These are phyloP conservation scores for Gentiana straminea DNA, from an alignment of 257 asterid species.

Conservation along the genomic window DNA sequence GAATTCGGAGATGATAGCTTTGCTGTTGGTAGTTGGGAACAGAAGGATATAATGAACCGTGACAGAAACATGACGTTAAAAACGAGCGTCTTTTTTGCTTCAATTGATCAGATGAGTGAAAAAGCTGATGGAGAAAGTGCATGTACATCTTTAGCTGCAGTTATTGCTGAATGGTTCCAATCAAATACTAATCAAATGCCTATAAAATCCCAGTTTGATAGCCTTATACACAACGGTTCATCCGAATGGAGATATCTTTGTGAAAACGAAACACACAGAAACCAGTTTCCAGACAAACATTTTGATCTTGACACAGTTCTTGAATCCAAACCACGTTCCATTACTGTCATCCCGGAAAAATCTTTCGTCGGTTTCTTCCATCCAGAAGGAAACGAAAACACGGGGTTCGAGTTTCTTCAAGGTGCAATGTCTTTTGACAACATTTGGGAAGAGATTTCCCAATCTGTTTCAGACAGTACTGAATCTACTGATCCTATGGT, in stretches of 20 bases:
- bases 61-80: conserved; percentile 61
- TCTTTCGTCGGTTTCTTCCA: conserved; percentile 76
- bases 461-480: conserved; percentile 11
- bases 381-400: conserved; percentile 51
- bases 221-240: conserved; percentile 79
- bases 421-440: conserved; percentile 78
- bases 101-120: conserved; percentile 80
- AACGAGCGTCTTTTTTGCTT: conserved; percentile 66
- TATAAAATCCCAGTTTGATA: conserved; percentile 70
- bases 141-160: conserved; percentile 78
- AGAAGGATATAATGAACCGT: conserved; percentile 57
- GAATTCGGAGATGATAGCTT: conserved; percentile 70
- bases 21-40: conserved; percentile 71
- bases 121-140: conserved; percentile 89
- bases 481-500: conserved; percentile 17
- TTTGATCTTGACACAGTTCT: conserved; percentile 78
- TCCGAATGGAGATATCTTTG: conserved; percentile 83
- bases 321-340: conserved; percentile 44
- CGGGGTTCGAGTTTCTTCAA: conserved; percentile 50
- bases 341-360: conserved; percentile 48
- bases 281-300: conserved; percentile 74
- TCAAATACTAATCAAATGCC: conserved; percentile 47
- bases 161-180: conserved; percentile 69
- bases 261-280: conserved; percentile 38
- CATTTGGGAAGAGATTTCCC: conserved; percentile 72